Conservation (phyloP, 2,329 filamentous ascomycete genomes). For the Coleophoma cylindrospora region DNA sequence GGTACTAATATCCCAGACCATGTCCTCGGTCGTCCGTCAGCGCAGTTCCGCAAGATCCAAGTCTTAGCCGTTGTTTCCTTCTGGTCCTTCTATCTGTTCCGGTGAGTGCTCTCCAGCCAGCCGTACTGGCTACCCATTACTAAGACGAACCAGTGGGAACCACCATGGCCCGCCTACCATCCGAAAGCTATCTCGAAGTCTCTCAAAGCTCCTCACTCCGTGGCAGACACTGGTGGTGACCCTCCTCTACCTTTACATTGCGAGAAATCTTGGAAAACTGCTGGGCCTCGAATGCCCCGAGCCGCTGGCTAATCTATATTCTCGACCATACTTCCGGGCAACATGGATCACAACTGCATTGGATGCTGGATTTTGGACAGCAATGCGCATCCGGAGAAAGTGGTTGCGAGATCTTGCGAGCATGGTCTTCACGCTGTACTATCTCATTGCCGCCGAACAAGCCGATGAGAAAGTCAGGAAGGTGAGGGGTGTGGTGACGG, state of each 20-base stretch:
- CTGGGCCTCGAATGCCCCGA: slow-evolving; percentile 89
- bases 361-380: slow-evolving; percentile 97
- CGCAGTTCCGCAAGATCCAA: slow-evolving; percentile 87
- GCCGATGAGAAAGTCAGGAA: slow-evolving; percentile 96
- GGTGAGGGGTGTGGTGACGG: slow-evolving; percentile 77
- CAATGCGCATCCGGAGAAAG: slow-evolving; percentile 81
- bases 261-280: slow-evolving; percentile 90
- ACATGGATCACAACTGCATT: slow-evolving; percentile 95
- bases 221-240: slow-evolving; percentile 89
- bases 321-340: slow-evolving; percentile 85
- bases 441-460: slow-evolving; percentile 86
- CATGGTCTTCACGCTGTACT: slow-evolving; percentile 82
- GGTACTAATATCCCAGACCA: slow-evolving; percentile 54
- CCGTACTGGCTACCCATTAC: slow-evolving; percentile 7
- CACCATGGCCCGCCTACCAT: slow-evolving; percentile 81
- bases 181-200: slow-evolving; percentile 63
- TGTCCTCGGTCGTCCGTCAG: slow-evolving; percentile 83
- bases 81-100: slow-evolving; percentile 81
- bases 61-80: slow-evolving; percentile 87
- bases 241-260: slow-evolving; percentile 85
- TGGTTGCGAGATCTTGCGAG: slow-evolving; percentile 80
- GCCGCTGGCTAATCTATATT: slow-evolving; percentile 90
- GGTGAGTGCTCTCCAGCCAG: slow-evolving; percentile 38
- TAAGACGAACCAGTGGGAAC: slow-evolving; percentile 55
- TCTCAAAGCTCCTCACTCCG: slow-evolving; percentile 68